Base-by-base conservation (phyloP, 2,329 filamentous ascomycete species). In the Cordyceps militaris region DNA sequence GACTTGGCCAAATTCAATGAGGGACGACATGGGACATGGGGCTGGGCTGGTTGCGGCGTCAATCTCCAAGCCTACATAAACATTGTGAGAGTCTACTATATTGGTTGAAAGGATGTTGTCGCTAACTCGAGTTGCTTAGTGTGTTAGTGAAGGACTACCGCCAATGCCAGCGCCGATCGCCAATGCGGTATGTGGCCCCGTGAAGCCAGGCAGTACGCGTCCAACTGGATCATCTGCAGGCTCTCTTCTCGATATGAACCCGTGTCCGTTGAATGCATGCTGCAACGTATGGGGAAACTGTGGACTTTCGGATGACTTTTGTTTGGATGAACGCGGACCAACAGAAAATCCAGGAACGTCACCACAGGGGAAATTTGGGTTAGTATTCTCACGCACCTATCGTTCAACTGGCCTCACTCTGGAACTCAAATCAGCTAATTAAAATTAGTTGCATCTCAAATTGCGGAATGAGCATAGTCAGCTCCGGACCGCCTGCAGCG, bases 271-370 rank as follows among this genome's bases (percentile, higher is more conserved):
- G 1, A 74, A 75, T 26, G 71, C 68, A 1, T 76, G 73, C 62
- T 76, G 74, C 62, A 69, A 71, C 14, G 65, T 68, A 19, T 74
- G 73, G 67, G 78, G 77, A 1, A 68, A 75, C 48, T 80, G 78
- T 26, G 77, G 77, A 3, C 70, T 69, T 1, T 75, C 73, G 0
- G 60, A 62, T 0, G 75, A 75, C 13, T 79, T 78, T 61, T 81
- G 77, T 26, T 9, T 48, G 3, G 36, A 49, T 19, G 42, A n/a
- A 23, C 44, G 63, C 46, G 66, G 56, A 0, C 66, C 65, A 8
- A 70, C 67, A 1, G 66, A 64, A 1, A 60, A 62, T 0, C 66
- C 68, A 1, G 70, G 70, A 7, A 70, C 66, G 0, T 61, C 67
- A 16, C 42, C 63, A 26, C 3, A 13, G 14, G 14, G 26, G 4